These are phyloP conservation scores for Pestalotiopsis fici DNA, from an alignment of 2,329 filamentous ascomycete genomes.

Conservation along the genomic window DNA sequence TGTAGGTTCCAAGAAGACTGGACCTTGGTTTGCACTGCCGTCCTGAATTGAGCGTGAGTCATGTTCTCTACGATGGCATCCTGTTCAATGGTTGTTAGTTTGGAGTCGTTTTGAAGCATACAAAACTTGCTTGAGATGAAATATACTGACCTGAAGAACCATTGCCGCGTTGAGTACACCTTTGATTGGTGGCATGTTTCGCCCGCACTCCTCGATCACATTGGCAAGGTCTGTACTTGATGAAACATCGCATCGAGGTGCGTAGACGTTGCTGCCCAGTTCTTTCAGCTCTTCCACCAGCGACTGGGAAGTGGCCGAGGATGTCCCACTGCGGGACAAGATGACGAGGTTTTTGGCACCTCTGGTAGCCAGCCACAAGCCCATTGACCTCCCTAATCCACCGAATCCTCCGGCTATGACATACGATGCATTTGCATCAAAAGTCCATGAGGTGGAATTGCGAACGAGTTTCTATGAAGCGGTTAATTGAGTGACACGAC, in stretches of 20 bases:
- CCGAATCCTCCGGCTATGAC: slow-evolving; percentile 52
- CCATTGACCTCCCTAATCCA: slow-evolving; percentile 49
- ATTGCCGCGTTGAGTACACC: slow-evolving; percentile 50
- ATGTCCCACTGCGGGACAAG: slow-evolving; percentile 46
- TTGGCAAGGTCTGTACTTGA: slow-evolving; percentile 36
- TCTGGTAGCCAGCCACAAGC: slow-evolving; percentile 47
- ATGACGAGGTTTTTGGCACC: slow-evolving; percentile 50
- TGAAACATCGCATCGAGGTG: slow-evolving; percentile 51
- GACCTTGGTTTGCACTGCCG: slow-evolving; percentile 52
- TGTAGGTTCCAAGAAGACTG: slow-evolving; percentile 56
- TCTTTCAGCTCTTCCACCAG: slow-evolving; percentile 37
- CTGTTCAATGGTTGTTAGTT: slow-evolving; percentile 11
- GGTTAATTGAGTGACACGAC: too few relatives aligned
- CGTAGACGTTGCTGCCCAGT: slow-evolving; percentile 41
- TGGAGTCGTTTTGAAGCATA: too few relatives aligned
- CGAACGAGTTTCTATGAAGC: neutral
- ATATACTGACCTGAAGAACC: slow-evolving; percentile 43
- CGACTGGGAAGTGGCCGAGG: slow-evolving; percentile 37
- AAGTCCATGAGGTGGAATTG: slow-evolving; percentile 35
- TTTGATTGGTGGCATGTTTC: slow-evolving; percentile 38
- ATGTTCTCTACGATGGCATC: slow-evolving; percentile 56
- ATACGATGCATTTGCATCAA: slow-evolving; percentile 42
- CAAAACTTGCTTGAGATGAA: neutral
- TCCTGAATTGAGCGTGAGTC: slow-evolving; percentile 46
- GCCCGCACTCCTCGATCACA: slow-evolving; percentile 31